A percentile compares a stretch with the other conserved stretches of the same genome.
phyloP scores from a whole-genome alignment of 495 filamentous ascomycete genomes.

The Aspergillus bertholletiae region DNA sequence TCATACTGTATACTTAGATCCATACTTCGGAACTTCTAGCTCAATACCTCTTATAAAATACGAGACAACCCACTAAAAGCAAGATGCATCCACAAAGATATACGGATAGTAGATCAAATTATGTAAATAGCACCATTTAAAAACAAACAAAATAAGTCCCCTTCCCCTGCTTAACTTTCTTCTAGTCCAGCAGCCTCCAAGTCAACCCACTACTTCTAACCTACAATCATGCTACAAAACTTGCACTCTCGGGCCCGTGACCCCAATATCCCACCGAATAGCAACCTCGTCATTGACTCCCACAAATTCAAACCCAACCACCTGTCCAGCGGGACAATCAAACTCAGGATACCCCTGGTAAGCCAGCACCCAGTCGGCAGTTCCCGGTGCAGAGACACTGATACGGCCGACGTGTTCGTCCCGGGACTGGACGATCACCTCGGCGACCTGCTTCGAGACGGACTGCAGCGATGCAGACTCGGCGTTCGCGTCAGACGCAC shows the following conservation, averaged over 20 bases:
- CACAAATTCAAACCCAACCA: slow-evolving; percentile 16
- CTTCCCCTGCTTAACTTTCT: no score
- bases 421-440: slow-evolving; percentile 5
- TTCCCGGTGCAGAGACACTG: slow-evolving; percentile 1
- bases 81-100: no score
- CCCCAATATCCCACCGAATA: slow-evolving; percentile 15
- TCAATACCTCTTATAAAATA: no score
- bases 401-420: slow-evolving; percentile 6
- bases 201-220: no score
- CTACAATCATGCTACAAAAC: no score
- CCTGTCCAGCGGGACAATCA: slow-evolving; percentile 5
- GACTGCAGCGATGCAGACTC: not conserved
- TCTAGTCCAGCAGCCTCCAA: no score
- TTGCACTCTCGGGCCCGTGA: slow-evolving; percentile 6
- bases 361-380: slow-evolving; percentile 8
- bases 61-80: no score
- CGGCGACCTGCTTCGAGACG: not conserved
- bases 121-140: no score
- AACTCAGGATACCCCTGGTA: slow-evolving; percentile 8
- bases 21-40: no score
- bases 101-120: no score
- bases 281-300: slow-evolving; percentile 10
- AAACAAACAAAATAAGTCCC: no score
- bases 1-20: no score
- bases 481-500: not conserved